phyloP scores from a whole-genome alignment of 176 grass and related monocot genomes.

The Rhipidocladum racemiflorum region DNA sequence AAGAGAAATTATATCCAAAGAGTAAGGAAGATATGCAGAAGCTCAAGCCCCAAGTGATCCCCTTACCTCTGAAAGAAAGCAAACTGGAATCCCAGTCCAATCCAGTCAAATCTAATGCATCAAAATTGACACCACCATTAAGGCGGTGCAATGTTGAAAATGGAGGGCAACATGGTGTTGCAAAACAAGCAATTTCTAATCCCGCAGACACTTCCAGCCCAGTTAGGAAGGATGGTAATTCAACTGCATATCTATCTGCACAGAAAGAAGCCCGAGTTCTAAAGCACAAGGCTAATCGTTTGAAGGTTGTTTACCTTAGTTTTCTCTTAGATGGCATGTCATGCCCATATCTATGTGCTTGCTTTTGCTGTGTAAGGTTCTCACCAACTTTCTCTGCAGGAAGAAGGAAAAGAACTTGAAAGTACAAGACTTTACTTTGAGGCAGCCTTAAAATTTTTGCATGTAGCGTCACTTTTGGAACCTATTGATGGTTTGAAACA shows the following conservation, averaged over 20 bases:
- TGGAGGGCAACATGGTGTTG: conserved; percentile 46
- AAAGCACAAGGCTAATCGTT: conserved; percentile 92
- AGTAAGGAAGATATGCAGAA: conserved; percentile 46
- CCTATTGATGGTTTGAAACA: conserved; percentile 74
- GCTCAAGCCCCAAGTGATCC: conserved; percentile 30
- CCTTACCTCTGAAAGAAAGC: conserved; percentile 56
- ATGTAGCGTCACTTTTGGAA: conserved; percentile 81
- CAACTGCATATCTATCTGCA: conserved; percentile 37
- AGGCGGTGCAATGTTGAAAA: conserved; percentile 54
- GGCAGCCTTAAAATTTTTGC: conserved; percentile 90
- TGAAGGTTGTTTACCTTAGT: conserved; percentile 60
- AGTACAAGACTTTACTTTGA: conserved; percentile 87
- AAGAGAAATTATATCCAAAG: conserved; percentile 51
- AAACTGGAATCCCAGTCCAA: conserved; percentile 33
- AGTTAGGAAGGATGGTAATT: conserved; percentile 62
- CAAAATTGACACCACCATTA: conserved; percentile 45
- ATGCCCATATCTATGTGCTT: conserved; percentile 3
- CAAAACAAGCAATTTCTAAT: conserved; percentile 54
- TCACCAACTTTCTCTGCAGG: conserved; percentile 49
- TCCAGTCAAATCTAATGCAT: conserved; percentile 52
- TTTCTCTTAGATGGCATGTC: neutral
- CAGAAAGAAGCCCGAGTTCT: conserved; percentile 86
- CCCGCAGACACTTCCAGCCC: conserved; percentile 63
- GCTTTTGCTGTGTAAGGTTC: conserved; percentile 23
- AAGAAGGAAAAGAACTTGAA: conserved; percentile 79